These are phyloP conservation scores for Glaciozyma martinii DNA, from an alignment of 768 basidiomycete genomes.

Conservation along the genomic window DNA sequence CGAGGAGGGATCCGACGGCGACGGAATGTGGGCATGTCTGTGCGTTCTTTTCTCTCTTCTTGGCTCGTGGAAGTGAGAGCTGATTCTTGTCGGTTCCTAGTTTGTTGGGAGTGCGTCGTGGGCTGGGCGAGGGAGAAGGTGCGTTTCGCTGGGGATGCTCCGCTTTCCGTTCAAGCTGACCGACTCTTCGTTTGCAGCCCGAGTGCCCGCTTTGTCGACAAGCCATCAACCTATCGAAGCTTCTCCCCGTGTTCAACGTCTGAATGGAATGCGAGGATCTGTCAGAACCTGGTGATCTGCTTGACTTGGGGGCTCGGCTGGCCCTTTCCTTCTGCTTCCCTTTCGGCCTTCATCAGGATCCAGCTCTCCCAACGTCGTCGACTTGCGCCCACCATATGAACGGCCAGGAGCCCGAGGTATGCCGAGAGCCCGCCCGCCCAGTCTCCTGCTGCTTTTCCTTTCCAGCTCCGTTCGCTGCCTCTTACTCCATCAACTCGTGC, in stretches of 20 bases:
- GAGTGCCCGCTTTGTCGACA: conserved; percentile 33
- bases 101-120: conserved; percentile 36
- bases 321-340: too few species aligned
- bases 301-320: too few species aligned
- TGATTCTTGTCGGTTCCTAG: conserved; percentile 6
- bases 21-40: conserved; percentile 36
- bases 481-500: too few species aligned
- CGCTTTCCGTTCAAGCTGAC: neutral
- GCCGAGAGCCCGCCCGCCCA: too few species aligned
- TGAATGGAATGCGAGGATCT: too few species aligned
- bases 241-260: conserved; percentile 28
- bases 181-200: conserved; percentile 3
- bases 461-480: too few species aligned
- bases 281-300: too few species aligned
- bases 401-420: too few species aligned
- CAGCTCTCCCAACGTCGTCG: too few species aligned
- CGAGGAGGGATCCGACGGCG: conserved; percentile 30
- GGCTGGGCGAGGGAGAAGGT: conserved; percentile 36
- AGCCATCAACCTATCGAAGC: conserved; percentile 23
- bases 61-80: accelerated
- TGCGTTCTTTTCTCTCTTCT: conserved; percentile 3
- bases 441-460: too few species aligned
- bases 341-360: too few species aligned
- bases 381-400: too few species aligned
- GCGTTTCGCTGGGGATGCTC: neutral